A percentile compares a stretch with the other conserved stretches of the same genome.
Conservation (phyloP, 2,329 filamentous ascomycete species). For the Trichophyton benhamiae region DNA sequence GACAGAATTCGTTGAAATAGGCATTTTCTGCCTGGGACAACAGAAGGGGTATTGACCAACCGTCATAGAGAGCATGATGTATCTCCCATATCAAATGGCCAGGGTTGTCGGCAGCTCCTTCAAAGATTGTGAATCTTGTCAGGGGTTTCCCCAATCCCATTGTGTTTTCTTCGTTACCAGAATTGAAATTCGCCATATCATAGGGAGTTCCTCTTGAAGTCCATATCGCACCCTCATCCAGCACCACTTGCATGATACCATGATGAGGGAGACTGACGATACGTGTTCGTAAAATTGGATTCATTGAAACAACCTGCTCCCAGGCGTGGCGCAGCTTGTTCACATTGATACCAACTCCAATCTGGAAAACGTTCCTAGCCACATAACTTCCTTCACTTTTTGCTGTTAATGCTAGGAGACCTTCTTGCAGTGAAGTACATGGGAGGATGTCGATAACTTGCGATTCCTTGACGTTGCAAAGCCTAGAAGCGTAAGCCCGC, state of each 20-base stretch:
- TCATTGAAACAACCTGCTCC: slow-evolving; percentile 21
- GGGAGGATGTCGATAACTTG: slow-evolving; percentile 24
- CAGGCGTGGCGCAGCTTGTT: slow-evolving; percentile 26
- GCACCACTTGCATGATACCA: slow-evolving; percentile 18
- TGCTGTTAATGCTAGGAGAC: slow-evolving; percentile 26
- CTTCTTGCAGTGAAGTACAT: slow-evolving; percentile 30
- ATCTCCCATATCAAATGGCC: background rate
- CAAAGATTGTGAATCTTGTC: background rate
- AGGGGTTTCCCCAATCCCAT: background rate
- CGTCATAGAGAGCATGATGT: slow-evolving; percentile 6
- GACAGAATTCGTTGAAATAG: background rate
- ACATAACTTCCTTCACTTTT: slow-evolving; percentile 27
- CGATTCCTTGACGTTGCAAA: slow-evolving; percentile 3
- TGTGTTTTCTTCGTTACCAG: background rate
- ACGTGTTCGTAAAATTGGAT: slow-evolving; percentile 32
- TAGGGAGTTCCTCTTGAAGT: slow-evolving; percentile 1
- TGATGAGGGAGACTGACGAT: slow-evolving; percentile 8
- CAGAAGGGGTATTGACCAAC: background rate
- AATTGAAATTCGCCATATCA: background rate
- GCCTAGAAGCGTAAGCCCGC: background rate
- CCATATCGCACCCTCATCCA: slow-evolving; percentile 13
- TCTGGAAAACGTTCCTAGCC: slow-evolving; percentile 20
- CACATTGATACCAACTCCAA: slow-evolving; percentile 20
- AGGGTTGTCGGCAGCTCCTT: background rate
- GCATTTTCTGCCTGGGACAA: background rate